Conservation (phyloP, 805 yeast species). For the Candida palmyrensis region DNA sequence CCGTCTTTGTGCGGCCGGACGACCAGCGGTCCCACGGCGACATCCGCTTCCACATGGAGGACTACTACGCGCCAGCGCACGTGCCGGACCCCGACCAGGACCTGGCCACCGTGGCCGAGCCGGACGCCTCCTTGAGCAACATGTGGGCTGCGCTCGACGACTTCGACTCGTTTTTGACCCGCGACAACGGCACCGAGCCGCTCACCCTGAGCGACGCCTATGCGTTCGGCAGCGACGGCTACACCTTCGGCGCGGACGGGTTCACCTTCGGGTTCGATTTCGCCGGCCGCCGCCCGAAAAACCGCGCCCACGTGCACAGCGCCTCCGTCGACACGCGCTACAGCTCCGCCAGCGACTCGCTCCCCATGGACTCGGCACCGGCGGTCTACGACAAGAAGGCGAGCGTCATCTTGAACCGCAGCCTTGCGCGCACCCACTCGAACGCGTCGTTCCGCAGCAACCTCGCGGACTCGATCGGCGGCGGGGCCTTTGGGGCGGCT, state of each 20-base stretch:
- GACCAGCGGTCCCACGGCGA: too few species aligned
- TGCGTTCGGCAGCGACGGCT: not conserved
- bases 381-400: slow-evolving; percentile 77
- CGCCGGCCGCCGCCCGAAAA: too few species aligned
- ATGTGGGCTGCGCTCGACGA: slow-evolving; percentile 93
- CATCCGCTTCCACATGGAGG: slow-evolving; percentile 58
- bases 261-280: too few species aligned
- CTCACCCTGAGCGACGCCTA: too few species aligned
- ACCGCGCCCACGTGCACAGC: slow-evolving; percentile 36
- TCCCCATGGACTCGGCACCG: slow-evolving; percentile 67
- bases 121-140: slow-evolving; percentile 73
- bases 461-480: slow-evolving; percentile 58
- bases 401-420: slow-evolving; percentile 65
- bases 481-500: slow-evolving; percentile 10
- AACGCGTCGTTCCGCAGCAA: slow-evolving; percentile 73
- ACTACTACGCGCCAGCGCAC: slow-evolving; percentile 34
- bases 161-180: slow-evolving; percentile 82
- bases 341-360: slow-evolving; percentile 31
- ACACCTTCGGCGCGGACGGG: too few species aligned
- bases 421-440: slow-evolving; percentile 69
- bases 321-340: slow-evolving; percentile 61
- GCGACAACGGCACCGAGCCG: too few species aligned
- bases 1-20: too few species aligned
- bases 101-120: slow-evolving; percentile 51
- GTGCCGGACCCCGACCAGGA: slow-evolving; percentile 39